Base-by-base conservation (phyloP, 352 stramenopile species). In the Pythium utonaiense region DNA sequence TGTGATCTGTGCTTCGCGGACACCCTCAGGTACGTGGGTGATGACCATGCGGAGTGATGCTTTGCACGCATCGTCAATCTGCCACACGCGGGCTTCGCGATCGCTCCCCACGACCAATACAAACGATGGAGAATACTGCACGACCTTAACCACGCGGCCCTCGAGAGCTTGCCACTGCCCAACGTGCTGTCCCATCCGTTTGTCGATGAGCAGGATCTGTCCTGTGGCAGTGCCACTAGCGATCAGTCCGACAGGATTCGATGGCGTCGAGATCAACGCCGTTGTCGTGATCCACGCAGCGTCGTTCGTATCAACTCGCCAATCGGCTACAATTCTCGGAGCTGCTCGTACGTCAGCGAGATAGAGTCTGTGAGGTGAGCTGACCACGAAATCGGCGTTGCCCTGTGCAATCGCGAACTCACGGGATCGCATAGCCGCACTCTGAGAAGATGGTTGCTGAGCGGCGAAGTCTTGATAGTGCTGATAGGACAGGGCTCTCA, bases 61-160 rank as follows among this genome's bases (percentile, higher is more conserved):
- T 2, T 71, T 70, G 2, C 45, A 44, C 14, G 71, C 38, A 6
- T 60, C 47, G 3, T 53, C 53, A 27, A 88, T 45, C 5, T 74
- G 69, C 78, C 78, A 92, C 56, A 92, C 77, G 3, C 78, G 73
- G 12, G 80, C 83, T 53, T 92, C 83, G 21, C 80, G 78, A 27
- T 92, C 82, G 1, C 67, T 69, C 0, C 82, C 78, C 3, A 90
- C 75, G 1, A 89, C 77, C 17, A 92, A 57, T 25, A 92, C 47
- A 30, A 78, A 77, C 13, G 75, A 80, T 7, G 67, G 67, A 2
- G 83, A 76, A 38, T 89, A 78, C 58, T 90, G 80, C 1, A 71
- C 52, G 42, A 92, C 53, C 59, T 77, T 77, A 14, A 83, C 58
- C 9, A 92, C 59, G 17, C 60, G 61, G 24, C 53, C 42, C 5